A percentile compares a stretch with the other conserved stretches of the same genome.
These are phyloP conservation scores for Sporobolomyces pararoseus DNA, from an alignment of 768 basidiomycete species.

Conservation along the genomic window DNA sequence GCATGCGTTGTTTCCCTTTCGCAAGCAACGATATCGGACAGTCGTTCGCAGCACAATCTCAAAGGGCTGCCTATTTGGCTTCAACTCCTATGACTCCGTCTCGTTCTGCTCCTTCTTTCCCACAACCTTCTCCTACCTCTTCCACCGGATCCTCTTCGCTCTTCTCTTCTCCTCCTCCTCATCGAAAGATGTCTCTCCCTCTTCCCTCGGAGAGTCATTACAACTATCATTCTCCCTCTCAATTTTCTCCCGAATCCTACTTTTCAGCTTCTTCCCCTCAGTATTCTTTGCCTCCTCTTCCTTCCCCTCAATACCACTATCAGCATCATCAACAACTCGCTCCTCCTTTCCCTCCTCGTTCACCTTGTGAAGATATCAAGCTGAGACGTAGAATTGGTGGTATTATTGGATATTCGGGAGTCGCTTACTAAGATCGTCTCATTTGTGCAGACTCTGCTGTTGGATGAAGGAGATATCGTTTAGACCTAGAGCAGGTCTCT, in stretches of 20 bases:
- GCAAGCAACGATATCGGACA: conserved; percentile 14
- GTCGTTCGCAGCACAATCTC: conserved; percentile 10
- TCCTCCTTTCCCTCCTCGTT: conserved; percentile 3
- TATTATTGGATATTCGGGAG: background rate
- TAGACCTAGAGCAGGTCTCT: no score
- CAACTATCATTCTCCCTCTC: background rate
- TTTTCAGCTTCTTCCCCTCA: background rate
- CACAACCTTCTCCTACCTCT: background rate
- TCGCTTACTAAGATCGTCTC: background rate
- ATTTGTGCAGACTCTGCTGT: no score
- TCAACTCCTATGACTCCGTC: conserved; percentile 10
- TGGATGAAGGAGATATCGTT: no score
- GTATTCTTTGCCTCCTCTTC: background rate
- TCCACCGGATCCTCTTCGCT: background rate
- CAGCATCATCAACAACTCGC: background rate
- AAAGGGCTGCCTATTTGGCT: conserved; percentile 9
- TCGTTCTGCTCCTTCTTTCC: conserved; percentile 1
- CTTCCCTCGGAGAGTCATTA: background rate
- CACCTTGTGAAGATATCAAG: conserved; percentile 6
- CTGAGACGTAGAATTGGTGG: background rate
- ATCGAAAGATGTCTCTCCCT: conserved; percentile 6
- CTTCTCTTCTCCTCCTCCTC: background rate
- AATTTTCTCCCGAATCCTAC: background rate
- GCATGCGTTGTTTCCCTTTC: conserved; percentile 38
- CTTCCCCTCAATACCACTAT: background rate